phyloP scores from a whole-genome alignment of 306 rosid species.

The Castanopsis chinensis region DNA sequence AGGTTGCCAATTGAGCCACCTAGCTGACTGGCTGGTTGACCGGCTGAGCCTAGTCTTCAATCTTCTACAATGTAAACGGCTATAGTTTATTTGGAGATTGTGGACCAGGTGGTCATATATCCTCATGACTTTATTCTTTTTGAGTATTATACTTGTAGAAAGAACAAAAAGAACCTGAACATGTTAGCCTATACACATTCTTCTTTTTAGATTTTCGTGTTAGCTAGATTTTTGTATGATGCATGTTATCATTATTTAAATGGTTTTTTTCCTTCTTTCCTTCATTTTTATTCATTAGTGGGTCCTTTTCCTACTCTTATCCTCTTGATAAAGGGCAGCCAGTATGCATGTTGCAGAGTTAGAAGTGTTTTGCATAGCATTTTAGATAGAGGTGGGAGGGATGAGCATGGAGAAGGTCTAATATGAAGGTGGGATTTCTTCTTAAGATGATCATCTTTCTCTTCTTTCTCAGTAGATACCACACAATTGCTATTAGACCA shows the following conservation, averaged over 20 bases:
- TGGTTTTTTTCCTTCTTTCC: neutral
- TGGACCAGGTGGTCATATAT: constrained; percentile 21
- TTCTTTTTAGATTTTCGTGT: constrained; percentile 11
- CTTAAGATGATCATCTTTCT: constrained; percentile 23
- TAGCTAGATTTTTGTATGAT: constrained; percentile 12
- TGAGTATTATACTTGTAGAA: neutral
- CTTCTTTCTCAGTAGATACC: constrained; percentile 17
- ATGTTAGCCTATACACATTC: neutral
- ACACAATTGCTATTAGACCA: constrained; percentile 9
- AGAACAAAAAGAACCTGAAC: constrained; percentile 21
- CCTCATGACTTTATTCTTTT: constrained; percentile 12
- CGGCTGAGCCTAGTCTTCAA: neutral
- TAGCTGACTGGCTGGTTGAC: neutral
- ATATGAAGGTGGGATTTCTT: constrained; percentile 23
- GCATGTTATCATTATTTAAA: neutral
- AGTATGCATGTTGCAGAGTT: neutral
- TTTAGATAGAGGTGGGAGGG: neutral
- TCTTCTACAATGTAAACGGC: neutral
- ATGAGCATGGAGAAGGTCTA: constrained; percentile 1
- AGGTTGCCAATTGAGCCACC: neutral
- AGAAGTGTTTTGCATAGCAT: neutral
- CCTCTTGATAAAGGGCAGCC: neutral
- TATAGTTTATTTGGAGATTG: neutral
- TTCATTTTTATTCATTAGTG: neutral
- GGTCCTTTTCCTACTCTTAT: neutral